Evolutionary conservation across 2,329 filamentous ascomycete genomes (phyloP).

Genomic region (Phialophora tarda): DNA sequence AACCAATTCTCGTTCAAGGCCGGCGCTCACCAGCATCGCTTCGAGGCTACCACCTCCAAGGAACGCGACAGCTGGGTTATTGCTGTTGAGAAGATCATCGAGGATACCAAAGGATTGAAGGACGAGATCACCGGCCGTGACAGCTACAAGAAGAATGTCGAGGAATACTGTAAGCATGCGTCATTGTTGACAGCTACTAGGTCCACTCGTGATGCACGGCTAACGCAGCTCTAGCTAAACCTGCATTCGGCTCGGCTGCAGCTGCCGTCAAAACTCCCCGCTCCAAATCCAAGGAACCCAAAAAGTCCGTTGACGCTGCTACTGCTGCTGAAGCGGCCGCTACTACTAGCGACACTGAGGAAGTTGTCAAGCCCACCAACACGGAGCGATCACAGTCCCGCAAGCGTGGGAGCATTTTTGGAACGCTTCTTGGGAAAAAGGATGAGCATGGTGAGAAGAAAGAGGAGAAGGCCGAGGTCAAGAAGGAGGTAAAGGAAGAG

Average conservation of each 20-base stretch:
- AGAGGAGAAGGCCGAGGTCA: conserved; percentile 46
- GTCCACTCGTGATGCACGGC: conserved; percentile 33
- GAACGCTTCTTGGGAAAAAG: conserved; percentile 66
- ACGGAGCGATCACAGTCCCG: conserved; percentile 67
- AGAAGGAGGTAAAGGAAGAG: conserved; percentile 54
- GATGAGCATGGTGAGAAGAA: conserved; percentile 54
- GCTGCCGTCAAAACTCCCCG: conserved; percentile 41
- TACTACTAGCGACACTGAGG: conserved; percentile 34
- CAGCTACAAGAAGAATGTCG: conserved; percentile 83
- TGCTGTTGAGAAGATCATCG: conserved; percentile 79
- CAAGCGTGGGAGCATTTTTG: conserved; percentile 65
- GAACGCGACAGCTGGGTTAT: conserved; percentile 94
- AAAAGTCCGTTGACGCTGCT: conserved; percentile 39
- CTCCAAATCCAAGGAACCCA: conserved; percentile 46
- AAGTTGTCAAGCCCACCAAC: conserved; percentile 52
- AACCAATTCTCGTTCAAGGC: conserved; percentile 86
- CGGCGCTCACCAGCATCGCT: conserved; percentile 88
- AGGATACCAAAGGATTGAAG: conserved; percentile 82
- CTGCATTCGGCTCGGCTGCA: conserved; percentile 47
- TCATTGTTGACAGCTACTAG: conserved; percentile 8
- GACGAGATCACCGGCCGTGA: conserved; percentile 76
- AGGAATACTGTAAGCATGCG: conserved; percentile 66
- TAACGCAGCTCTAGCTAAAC: conserved; percentile 50
- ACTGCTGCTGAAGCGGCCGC: conserved; percentile 31
- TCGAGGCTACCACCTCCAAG: conserved; percentile 75